These are phyloP conservation scores for Oryza longistaminata DNA, from an alignment of 176 grass and related monocot genomes.

Conservation along the genomic window DNA sequence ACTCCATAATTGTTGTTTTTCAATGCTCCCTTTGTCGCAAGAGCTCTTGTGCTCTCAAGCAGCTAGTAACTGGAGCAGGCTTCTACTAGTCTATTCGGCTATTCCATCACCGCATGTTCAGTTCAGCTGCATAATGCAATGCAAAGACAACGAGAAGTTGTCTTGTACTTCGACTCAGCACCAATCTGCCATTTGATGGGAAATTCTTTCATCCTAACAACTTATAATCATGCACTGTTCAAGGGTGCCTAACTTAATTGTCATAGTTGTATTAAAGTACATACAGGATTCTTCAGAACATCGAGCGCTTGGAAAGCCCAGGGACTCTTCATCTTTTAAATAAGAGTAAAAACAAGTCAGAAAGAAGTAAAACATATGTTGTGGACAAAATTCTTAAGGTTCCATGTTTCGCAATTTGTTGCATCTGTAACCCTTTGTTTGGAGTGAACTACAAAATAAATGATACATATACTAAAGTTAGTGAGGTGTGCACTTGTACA, in stretches of 20 bases:
- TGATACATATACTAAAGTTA: background rate
- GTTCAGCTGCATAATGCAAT: constrained; percentile 9
- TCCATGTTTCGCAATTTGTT: background rate
- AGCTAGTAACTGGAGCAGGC: constrained; percentile 39
- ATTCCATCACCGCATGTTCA: constrained; percentile 15
- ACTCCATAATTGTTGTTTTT: constrained; percentile 32
- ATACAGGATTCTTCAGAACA: background rate
- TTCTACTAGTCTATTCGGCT: constrained; percentile 3
- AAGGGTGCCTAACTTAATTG: background rate
- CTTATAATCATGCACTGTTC: constrained; percentile 29
- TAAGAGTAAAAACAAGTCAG: background rate
- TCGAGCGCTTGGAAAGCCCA: background rate
- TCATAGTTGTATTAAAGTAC: constrained; percentile 13
- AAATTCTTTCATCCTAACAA: background rate
- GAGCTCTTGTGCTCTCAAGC: background rate
- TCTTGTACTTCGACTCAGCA: background rate
- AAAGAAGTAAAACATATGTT: background rate
- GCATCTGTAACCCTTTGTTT: background rate
- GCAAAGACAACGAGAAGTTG: background rate
- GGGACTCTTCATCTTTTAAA: too few relatives aligned
- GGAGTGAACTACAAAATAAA: background rate
- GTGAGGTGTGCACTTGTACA: background rate
- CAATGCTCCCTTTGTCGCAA: background rate
- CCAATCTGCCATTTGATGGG: background rate
- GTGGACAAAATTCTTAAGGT: background rate